phyloP scores from a whole-genome alignment of 306 rosid species.

The Sindora glabra region DNA sequence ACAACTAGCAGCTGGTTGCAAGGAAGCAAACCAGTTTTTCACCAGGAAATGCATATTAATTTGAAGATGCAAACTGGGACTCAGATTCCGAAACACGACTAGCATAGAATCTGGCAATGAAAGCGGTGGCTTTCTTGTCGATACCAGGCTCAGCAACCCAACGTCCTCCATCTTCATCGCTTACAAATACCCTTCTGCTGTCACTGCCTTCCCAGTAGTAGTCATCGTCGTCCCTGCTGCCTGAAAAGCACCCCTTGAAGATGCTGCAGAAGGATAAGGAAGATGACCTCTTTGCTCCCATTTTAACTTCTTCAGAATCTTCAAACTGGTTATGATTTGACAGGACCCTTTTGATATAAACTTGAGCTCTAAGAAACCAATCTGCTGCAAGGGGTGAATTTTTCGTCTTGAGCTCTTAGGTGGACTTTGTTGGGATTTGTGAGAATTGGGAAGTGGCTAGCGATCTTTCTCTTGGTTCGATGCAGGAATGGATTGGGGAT shows the following conservation, averaged over 20 bases:
- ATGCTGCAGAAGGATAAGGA: slow-evolving; percentile 61
- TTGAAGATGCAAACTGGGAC: slow-evolving; percentile 34
- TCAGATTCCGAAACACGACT: slow-evolving; percentile 44
- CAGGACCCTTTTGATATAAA: background rate
- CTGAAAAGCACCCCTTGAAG: slow-evolving; percentile 55
- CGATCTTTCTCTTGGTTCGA: slow-evolving; percentile 4
- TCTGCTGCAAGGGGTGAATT: too few relatives aligned
- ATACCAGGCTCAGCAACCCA: slow-evolving; percentile 96
- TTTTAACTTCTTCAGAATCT: background rate
- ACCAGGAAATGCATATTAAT: background rate
- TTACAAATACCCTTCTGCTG: slow-evolving; percentile 50
- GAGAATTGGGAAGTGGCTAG: background rate
- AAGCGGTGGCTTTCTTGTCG: slow-evolving; percentile 69
- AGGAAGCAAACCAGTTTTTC: too few relatives aligned
- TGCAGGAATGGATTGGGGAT: too few relatives aligned
- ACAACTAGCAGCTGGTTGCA: too few relatives aligned
- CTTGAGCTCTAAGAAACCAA: too few relatives aligned
- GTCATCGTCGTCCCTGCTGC: slow-evolving; percentile 27
- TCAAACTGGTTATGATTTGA: background rate
- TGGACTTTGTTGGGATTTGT: too few relatives aligned
- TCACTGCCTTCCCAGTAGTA: slow-evolving; percentile 44
- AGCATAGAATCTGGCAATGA: slow-evolving; percentile 71
- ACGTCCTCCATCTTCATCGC: slow-evolving; percentile 68
- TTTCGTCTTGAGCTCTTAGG: too few relatives aligned
- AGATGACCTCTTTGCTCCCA: slow-evolving; percentile 46